These are phyloP conservation scores for Sutorius australiensis DNA, from an alignment of 768 basidiomycete species.

Conservation along the genomic window DNA sequence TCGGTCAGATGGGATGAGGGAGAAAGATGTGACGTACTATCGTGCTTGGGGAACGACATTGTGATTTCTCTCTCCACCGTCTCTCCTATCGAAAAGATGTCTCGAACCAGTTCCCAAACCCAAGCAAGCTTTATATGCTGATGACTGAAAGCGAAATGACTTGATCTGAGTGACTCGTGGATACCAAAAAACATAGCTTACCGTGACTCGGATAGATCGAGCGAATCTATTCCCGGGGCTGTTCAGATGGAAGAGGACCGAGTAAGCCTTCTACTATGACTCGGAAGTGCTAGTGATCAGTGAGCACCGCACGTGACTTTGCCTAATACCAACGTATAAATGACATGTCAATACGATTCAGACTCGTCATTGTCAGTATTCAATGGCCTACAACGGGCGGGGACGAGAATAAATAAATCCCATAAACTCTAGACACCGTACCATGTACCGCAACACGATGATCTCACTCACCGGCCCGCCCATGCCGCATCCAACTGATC, in stretches of 20 bases:
- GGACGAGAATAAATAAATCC: background rate
- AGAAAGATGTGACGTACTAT: conserved; percentile 47
- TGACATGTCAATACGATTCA: background rate
- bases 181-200: background rate
- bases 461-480: conserved; percentile 29
- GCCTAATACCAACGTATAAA: background rate
- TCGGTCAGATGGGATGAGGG: conserved; percentile 5
- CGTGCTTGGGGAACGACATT: conserved; percentile 66
- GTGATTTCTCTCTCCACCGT: conserved; percentile 22
- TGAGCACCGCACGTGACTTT: background rate
- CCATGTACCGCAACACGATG: background rate
- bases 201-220: background rate
- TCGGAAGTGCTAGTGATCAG: background rate
- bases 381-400: background rate
- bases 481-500: conserved; percentile 77
- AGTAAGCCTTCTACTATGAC: background rate
- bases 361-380: background rate
- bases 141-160: conserved; percentile 1
- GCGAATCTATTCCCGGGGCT: background rate
- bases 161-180: conserved; percentile 13
- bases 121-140: background rate
- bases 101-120: background rate
- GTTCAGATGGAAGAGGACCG: background rate
- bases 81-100: background rate
- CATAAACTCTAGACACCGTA: background rate